Evolutionary conservation across 306 rosid genomes (phyloP), one percentile per base, ranked within the genome.

Genomic region (Vigna nakashimae): DNA sequence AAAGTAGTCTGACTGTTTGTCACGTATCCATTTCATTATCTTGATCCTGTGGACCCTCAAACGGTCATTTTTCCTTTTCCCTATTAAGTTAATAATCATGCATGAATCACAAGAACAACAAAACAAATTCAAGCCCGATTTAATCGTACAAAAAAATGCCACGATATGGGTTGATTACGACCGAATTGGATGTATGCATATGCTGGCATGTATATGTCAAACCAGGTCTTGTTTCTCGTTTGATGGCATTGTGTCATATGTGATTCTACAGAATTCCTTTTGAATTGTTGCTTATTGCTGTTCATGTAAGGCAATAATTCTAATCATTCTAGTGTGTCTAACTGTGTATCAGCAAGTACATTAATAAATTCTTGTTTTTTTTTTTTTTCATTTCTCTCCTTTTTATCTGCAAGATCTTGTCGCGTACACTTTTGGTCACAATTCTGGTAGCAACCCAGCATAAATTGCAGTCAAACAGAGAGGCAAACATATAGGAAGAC

Each of bases 31-130:
- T 89, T 81, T 85, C 89, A 78, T 84, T 76, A 79, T 86, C 85
- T 82, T 86, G 86, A 89, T 86, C 87, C 69, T 69, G 85, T 86
- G 88, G 93, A 82, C 75, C 87, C 89, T 63, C 66, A 55, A 65
- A 17, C 14, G 18, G 5, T 13, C 59, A 17, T 52, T 67, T 60
- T 64, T 46, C n/a, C n/a, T 81, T 50, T 30, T 2, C 3, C 15
- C 15, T 5, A 3, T 46, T 65, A 45, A 60, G 56, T 71, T 46
- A 65, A 20, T 30, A 40, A 56, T 67, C 32, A 58, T 81, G 76
- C 48, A 52, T 81, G 70, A 42, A 40, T 81, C 69, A 65, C 40
- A 48, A 65, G 22, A 63, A 24, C 42, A 67, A 3, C 12, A 56
- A 73, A 36, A 32, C 72, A 43, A 75, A 75, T 79, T 75, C 11